Evolutionary conservation across 768 basidiomycete genomes (phyloP).

Genomic region (Tephrocybe sp.): DNA sequence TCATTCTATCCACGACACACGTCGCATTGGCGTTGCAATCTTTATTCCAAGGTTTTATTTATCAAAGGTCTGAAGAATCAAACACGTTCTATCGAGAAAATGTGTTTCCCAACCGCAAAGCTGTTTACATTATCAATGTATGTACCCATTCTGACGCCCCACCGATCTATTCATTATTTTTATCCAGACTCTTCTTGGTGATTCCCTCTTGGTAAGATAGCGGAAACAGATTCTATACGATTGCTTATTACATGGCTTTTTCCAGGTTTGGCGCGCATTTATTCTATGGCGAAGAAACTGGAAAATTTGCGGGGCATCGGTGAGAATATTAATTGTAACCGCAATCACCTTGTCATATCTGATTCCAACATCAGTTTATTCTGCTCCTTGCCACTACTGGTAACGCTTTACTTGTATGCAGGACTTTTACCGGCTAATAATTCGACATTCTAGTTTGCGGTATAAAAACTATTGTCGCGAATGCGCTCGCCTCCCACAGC

Average conservation of each 20-base stretch:
- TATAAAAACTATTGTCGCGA: slow-evolving; percentile 24
- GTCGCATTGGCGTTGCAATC: slow-evolving; percentile 23
- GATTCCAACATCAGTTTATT: slow-evolving; percentile 10
- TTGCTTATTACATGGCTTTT: no score
- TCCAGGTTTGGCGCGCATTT: slow-evolving; percentile 26
- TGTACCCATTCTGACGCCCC: slow-evolving; percentile 1
- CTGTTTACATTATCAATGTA: slow-evolving; percentile 28
- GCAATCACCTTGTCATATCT: background rate
- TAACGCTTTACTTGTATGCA: slow-evolving; percentile 4
- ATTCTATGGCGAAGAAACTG: slow-evolving; percentile 25
- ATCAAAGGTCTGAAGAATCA: slow-evolving; percentile 14
- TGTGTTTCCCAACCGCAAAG: slow-evolving; percentile 26
- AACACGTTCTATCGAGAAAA: slow-evolving; percentile 21
- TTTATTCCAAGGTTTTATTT: slow-evolving; percentile 25
- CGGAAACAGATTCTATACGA: background rate
- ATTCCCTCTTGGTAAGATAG: slow-evolving; percentile 20
- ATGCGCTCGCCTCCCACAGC: slow-evolving; percentile 18
- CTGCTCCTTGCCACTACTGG: slow-evolving; percentile 22
- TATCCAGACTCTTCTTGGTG: slow-evolving; percentile 23
- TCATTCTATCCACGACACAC: slow-evolving; percentile 24
- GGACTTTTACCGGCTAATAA: background rate
- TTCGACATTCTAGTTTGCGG: slow-evolving; percentile 17
- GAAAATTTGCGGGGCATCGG: slow-evolving; percentile 20
- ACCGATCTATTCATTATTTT: background rate
- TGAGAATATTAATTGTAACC: slow-evolving; percentile 10